Base-by-base conservation (phyloP, 2,329 filamentous ascomycete genomes). In the Paracoccidioides brasiliensis region DNA sequence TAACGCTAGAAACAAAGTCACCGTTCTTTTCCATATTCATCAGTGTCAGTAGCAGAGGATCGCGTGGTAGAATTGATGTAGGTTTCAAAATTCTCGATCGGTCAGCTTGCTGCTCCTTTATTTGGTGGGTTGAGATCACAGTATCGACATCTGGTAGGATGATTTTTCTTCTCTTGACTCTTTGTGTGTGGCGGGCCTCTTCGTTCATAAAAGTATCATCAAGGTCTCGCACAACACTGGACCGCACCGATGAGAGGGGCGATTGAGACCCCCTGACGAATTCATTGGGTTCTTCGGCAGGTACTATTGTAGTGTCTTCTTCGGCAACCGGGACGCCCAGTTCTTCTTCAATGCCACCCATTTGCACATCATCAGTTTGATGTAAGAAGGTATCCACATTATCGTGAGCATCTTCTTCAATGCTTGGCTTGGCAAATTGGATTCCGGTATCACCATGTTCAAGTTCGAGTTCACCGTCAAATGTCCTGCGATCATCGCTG, bases 21-120 rank as follows among this genome's bases (percentile, higher is more conserved):
- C 93, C 91, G 54, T 81, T 89, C 73, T 86, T 90, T 70, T 96
- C 93, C 80, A 96, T 86, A 63, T 90, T 88, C 76, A 95, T 86
- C 28, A 98, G 76, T 38, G 89, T 88, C 35, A 97, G 78, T 12
- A 97, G 78, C 54, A 91, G 83, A 1, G 90, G 88, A 62, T 98
- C 90, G 42, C 88, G 83, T 1, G 91, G 89, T 46, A 98, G 76
- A 71, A 94, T 95, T 0, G 84, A 83, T 5, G 87, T 83, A 1
- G 85, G 81, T 70, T 86, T 90, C 56, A 95, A 77, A 59, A 97
- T 97, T 64, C 86, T 88, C 48, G 88, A 85, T 60, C 87, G 86
- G 67, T 95, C 88, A 56, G 83, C 79, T 68, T 95, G 90, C 68
- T 94, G 89, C 60, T 86, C 83, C 68, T 88, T 89, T 72, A 98